Percentiles rank a stretch among this genome's conserved stretches.
Evolutionary conservation across 768 basidiomycete species (phyloP).

Genomic region (Favolaschia claudopus): DNA sequence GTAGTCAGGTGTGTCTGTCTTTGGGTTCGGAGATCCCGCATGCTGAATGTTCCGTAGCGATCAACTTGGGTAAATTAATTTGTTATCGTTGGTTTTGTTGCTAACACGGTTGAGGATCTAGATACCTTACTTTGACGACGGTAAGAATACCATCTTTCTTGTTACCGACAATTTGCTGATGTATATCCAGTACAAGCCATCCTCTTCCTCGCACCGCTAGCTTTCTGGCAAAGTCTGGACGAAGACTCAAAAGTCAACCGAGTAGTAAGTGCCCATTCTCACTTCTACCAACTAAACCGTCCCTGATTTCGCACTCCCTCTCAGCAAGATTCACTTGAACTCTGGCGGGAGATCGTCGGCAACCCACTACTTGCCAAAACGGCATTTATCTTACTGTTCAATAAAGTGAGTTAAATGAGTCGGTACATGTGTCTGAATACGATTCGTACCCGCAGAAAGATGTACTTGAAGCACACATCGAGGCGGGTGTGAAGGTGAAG

Average conservation of each 20-base stretch:
- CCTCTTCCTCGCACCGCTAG: slow-evolving; percentile 66
- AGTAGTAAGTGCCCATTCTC: slow-evolving; percentile 38
- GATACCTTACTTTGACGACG: slow-evolving; percentile 67
- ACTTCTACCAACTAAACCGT: not conserved
- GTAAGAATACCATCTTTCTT: slow-evolving; percentile 19
- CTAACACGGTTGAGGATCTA: slow-evolving; percentile 47
- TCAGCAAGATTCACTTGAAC: slow-evolving; percentile 61
- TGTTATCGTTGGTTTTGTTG: not conserved
- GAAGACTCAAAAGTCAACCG: slow-evolving; percentile 60
- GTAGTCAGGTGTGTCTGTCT: slow-evolving; percentile 33
- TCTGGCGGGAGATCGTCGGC: slow-evolving; percentile 62
- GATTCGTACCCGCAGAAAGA: slow-evolving; percentile 45
- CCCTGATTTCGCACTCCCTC: not conserved
- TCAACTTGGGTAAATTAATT: slow-evolving; percentile 22
- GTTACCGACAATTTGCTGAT: not conserved
- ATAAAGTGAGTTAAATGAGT: slow-evolving; percentile 46
- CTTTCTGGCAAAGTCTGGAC: slow-evolving; percentile 62
- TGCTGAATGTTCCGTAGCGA: slow-evolving; percentile 10
- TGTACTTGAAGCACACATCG: slow-evolving; percentile 52
- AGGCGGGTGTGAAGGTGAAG: slow-evolving; percentile 55
- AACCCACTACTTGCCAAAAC: slow-evolving; percentile 56
- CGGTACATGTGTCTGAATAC: not conserved
- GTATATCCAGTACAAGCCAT: slow-evolving; percentile 55
- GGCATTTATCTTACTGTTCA: slow-evolving; percentile 62
- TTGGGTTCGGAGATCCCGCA: no score